Evolutionary conservation across 106 monocot genomes (phyloP).

Genomic region (Apostasia ramifera): DNA sequence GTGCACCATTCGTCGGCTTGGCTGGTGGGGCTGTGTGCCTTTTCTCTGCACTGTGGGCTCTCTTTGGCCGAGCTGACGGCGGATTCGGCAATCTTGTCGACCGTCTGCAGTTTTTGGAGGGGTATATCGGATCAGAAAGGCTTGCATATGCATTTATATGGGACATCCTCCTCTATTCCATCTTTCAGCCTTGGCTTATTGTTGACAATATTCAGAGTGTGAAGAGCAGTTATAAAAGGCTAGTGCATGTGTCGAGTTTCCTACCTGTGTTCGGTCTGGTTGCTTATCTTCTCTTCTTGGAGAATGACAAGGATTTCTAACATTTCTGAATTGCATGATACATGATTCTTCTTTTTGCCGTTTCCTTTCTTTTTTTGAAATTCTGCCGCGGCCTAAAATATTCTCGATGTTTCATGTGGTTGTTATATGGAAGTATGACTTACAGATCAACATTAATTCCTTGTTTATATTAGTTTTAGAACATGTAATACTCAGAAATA

Average conservation of each 20-base stretch:
- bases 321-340: neutral
- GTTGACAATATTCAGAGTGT: conserved; percentile 76
- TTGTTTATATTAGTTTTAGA: too few species aligned
- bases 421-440: too few species aligned
- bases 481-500: too few species aligned
- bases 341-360: too few species aligned
- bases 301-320: conserved; percentile 25
- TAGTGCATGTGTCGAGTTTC: conserved; percentile 52
- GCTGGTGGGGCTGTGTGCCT: conserved; percentile 54
- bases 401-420: too few species aligned
- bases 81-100: conserved; percentile 50
- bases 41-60: conserved; percentile 51
- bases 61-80: conserved; percentile 39
- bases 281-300: conserved; percentile 54
- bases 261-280: conserved; percentile 78
- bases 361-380: too few species aligned
- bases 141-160: conserved; percentile 90
- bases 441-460: too few species aligned
- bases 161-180: conserved; percentile 76
- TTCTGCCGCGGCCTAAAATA: too few species aligned
- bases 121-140: conserved; percentile 68
- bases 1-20: conserved; percentile 41
- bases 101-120: conserved; percentile 36
- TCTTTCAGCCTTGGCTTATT: conserved; percentile 96
- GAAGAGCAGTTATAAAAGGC: conserved; percentile 20